A percentile compares a stretch with the other conserved stretches of the same genome.
Conservation (phyloP, 1,284 basidiomycete genomes). For the Exobasidium rhododendri region DNA sequence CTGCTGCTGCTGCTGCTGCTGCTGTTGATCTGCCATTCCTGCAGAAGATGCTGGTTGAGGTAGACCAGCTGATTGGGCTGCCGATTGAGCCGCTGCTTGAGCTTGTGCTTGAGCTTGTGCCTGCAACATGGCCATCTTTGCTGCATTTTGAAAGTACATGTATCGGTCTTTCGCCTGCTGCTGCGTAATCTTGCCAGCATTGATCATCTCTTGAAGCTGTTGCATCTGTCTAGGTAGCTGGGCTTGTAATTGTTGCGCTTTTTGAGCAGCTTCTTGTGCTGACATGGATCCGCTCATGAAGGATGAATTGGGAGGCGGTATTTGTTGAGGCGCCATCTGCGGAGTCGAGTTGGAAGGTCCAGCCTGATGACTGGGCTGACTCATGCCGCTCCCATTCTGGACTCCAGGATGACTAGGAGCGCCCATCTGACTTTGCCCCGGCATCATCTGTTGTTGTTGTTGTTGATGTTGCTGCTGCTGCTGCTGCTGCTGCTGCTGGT, state of each 20-base stretch:
- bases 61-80: background rate
- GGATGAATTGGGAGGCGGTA: background rate
- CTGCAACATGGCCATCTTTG: background rate
- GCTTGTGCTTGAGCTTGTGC: constrained; percentile 11
- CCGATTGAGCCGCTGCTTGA: background rate
- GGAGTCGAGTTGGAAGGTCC: constrained; percentile 9
- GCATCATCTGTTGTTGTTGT: constrained; percentile 14
- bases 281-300: background rate
- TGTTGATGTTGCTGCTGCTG: constrained; percentile 20
- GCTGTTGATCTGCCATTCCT: background rate
- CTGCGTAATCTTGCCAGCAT: constrained; percentile 32
- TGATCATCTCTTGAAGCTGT: constrained; percentile 38
- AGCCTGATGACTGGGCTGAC: constrained; percentile 4
- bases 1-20: background rate
- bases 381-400: constrained; percentile 4
- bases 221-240: constrained; percentile 35
- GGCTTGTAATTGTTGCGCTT: constrained; percentile 17
- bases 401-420: background rate
- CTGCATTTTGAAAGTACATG: constrained; percentile 8
- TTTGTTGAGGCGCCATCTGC: constrained; percentile 5
- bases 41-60: background rate
- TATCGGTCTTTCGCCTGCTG: constrained; percentile 40
- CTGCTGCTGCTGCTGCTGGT: constrained; percentile 8
- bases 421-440: constrained; percentile 7
- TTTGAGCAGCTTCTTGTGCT: background rate